phyloP scores from a whole-genome alignment of 345 rosid species.

The Eucalyptus lansdowneana region DNA sequence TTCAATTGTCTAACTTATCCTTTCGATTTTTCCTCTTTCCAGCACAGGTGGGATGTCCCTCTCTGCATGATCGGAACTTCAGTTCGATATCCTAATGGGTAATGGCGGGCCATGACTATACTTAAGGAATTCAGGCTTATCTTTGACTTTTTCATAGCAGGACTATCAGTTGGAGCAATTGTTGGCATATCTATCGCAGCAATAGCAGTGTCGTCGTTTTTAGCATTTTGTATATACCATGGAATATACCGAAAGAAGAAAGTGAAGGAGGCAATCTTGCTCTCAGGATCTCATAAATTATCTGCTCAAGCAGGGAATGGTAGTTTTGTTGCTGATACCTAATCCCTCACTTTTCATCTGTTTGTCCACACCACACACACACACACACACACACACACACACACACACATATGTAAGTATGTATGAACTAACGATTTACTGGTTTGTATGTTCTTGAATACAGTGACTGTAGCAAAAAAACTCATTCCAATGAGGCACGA shows the following conservation, averaged over 20 bases:
- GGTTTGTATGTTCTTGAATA: not conserved
- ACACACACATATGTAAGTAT: not conserved
- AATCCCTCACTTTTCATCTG: not conserved
- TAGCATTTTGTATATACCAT: conserved; percentile 22
- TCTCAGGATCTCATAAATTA: conserved; percentile 18
- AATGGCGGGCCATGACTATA: not conserved
- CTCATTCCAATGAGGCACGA: not conserved
- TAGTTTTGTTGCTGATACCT: conserved; percentile 1
- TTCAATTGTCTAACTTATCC: not conserved
- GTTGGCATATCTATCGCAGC: conserved; percentile 54
- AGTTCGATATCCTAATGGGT: not conserved
- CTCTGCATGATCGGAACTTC: not conserved
- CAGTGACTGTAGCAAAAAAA: not conserved
- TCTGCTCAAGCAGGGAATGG: conserved; percentile 24
- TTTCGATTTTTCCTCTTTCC: conserved; percentile 22
- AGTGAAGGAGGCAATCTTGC: conserved; percentile 17
- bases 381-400: too few species aligned
- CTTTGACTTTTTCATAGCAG: conserved; percentile 23
- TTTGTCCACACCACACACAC: not conserved
- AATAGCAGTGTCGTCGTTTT: conserved; percentile 16
- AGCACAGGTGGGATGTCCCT: conserved; percentile 48
- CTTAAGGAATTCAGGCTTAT: not conserved
- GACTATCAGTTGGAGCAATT: conserved; percentile 44
- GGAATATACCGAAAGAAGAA: conserved; percentile 40
- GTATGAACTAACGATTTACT: not conserved